Evolutionary conservation across 345 rosid genomes (phyloP).

Genomic region (Zanthoxylum bungeanum): DNA sequence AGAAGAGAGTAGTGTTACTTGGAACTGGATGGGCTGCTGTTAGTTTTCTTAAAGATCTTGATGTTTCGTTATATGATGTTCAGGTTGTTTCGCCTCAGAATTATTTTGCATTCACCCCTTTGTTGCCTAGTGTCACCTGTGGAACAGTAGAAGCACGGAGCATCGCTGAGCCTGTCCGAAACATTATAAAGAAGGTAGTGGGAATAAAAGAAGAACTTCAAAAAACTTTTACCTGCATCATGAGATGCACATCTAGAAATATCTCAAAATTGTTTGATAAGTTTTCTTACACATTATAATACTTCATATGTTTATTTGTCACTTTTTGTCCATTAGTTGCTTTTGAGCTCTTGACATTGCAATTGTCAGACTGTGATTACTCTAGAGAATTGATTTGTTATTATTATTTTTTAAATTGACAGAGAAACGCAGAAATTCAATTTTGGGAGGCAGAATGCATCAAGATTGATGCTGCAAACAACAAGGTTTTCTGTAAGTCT

Average conservation of each 20-base stretch:
- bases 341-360: neutral
- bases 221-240: neutral
- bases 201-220: constrained; percentile 1
- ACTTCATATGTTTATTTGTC: neutral
- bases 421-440: constrained; percentile 76
- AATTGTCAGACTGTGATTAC: neutral
- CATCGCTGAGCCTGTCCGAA: constrained; percentile 86
- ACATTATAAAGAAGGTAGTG: constrained; percentile 79
- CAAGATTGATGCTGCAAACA: constrained; percentile 73
- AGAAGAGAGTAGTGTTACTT: constrained; percentile 82
- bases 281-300: neutral
- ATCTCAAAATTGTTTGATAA: neutral
- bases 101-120: constrained; percentile 93
- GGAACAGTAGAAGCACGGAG: constrained; percentile 98
- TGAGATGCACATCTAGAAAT: neutral
- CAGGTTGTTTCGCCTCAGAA: constrained; percentile 91
- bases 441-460: constrained; percentile 88
- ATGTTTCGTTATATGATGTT: constrained; percentile 65
- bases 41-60: constrained; percentile 84
- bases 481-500: constrained; percentile 55
- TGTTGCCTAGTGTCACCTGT: constrained; percentile 94
- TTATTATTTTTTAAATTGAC: constrained; percentile 6
- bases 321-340: neutral
- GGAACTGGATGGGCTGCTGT: constrained; percentile 98
- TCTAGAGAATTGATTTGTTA: neutral